Base-by-base conservation (phyloP, 2,329 filamentous ascomycete genomes). In the Xylariaceae sp. region DNA sequence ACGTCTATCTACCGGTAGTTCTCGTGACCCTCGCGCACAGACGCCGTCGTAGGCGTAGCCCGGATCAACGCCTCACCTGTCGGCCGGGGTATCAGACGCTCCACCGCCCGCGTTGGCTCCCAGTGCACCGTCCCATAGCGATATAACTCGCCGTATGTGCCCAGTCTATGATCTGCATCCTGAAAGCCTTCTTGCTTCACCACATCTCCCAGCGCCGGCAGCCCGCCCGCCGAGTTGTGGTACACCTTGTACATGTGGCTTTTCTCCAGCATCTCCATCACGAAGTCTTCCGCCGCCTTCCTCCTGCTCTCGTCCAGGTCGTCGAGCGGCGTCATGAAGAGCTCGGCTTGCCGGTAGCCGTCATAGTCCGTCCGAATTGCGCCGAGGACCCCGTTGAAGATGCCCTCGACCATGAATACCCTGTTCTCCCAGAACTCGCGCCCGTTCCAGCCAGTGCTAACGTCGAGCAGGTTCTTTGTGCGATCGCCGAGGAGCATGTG, bases 201-300 rank as follows among this genome's bases (percentile, higher is more conserved):
- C 5, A 71, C 42, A 32, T 71, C 69, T 7, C 69, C 69, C 0
- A 71, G 56, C 3, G 69, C 67, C 0, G 65, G 67, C 0, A 54
- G 18, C 0, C 61, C 66, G 2, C 63, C 65, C 0, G 65, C 65
- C 2, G 69, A 69, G 16, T 70, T 71, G n/a, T 71, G 69, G 46
- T 70, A 71, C 2, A 70, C 60, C 56, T 71, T 71, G 48, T 71
- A 71, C 61, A 71, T 71, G 43, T 69, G 63, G 30, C 67, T 70
- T 15, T 67, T 61, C 48, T 69, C 65, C 0, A 71, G 49, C 59
- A 71, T 60, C 19, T 71, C 67, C 0, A 71, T 40, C 1, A 71
- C 54, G 49, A 71, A 71, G 0, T 49, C 60, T 32, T 71, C 68
- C 0, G 68, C 68, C 12, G 56, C 60, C 4, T 34, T 19, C 7